Conservation (phyloP, 1,139 yeast species). For the Debaryomycetaceae sp. region DNA sequence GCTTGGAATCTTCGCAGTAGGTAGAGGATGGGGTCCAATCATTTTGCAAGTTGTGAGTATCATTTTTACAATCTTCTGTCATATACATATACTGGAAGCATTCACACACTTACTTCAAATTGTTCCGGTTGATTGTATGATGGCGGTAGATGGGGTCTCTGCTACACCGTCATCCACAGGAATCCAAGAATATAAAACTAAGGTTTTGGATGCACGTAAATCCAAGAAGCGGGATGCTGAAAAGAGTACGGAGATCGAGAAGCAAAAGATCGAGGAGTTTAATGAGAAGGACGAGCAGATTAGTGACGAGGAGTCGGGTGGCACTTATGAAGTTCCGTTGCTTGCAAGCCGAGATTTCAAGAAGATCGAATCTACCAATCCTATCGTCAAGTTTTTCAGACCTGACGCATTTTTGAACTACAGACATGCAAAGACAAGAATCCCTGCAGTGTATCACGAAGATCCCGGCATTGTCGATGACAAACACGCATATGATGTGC, state of each 20-base stretch:
- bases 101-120: conserved; percentile 58
- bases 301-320: conserved; percentile 11
- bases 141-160: conserved; percentile 64
- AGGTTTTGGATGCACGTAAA: conserved; percentile 21
- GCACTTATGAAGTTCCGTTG: conserved; percentile 33
- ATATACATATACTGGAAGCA: conserved; percentile 56
- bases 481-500: conserved; percentile 58
- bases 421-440: conserved; percentile 47
- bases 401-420: conserved; percentile 67
- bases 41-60: conserved; percentile 68
- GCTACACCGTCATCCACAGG: conserved; percentile 54
- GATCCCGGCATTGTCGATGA: conserved; percentile 28
- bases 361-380: conserved; percentile 23
- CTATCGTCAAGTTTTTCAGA: conserved; percentile 47
- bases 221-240: neutral
- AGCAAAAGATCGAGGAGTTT: conserved; percentile 6
- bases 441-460: conserved; percentile 48
- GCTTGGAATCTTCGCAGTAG: conserved; percentile 81
- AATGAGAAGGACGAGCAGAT: conserved; percentile 15
- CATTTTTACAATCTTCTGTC: conserved; percentile 62
- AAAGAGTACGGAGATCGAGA: conserved; percentile 1
- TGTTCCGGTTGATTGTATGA: conserved; percentile 68
- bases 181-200: conserved; percentile 31
- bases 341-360: conserved; percentile 54
- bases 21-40: conserved; percentile 94